Evolutionary conservation across 305 asterid genomes (phyloP).

Genomic region (Fraxinus platypoda): DNA sequence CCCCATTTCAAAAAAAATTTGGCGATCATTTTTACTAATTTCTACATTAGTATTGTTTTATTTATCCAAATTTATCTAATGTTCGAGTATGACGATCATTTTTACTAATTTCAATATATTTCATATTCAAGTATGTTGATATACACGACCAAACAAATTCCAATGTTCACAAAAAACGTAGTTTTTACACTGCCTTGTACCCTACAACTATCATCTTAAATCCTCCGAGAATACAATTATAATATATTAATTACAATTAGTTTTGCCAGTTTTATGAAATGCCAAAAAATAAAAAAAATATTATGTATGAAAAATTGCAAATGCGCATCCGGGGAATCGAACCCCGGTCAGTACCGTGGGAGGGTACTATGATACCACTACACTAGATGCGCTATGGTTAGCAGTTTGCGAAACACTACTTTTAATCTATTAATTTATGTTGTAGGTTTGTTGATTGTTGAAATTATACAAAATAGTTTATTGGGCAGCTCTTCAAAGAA

Average conservation of each 20-base stretch:
- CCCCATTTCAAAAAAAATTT: too few relatives aligned
- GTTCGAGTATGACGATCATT: neutral
- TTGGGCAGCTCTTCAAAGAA: too few relatives aligned
- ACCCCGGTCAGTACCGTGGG: conserved; percentile 99
- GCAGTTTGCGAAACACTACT: too few relatives aligned
- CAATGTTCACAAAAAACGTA: neutral
- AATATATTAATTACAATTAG: too few relatives aligned
- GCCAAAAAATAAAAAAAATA: too few relatives aligned
- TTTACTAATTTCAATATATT: neutral
- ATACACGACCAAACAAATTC: neutral
- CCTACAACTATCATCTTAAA: neutral
- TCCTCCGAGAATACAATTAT: too few relatives aligned
- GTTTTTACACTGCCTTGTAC: neutral
- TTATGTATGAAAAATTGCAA: too few relatives aligned
- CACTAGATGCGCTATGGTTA: conserved; percentile 73
- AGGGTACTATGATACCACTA: conserved; percentile 99
- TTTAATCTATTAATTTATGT: too few relatives aligned
- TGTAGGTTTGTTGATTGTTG: neutral
- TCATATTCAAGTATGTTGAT: neutral
- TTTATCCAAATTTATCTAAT: neutral
- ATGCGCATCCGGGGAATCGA: conserved; percentile 91
- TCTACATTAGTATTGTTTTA: too few relatives aligned
- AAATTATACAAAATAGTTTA: too few relatives aligned
- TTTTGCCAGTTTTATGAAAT: too few relatives aligned
- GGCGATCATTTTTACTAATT: too few relatives aligned